Base-by-base conservation (phyloP, 129 eudicot genomes). In the Smallanthus sonchifolius region DNA sequence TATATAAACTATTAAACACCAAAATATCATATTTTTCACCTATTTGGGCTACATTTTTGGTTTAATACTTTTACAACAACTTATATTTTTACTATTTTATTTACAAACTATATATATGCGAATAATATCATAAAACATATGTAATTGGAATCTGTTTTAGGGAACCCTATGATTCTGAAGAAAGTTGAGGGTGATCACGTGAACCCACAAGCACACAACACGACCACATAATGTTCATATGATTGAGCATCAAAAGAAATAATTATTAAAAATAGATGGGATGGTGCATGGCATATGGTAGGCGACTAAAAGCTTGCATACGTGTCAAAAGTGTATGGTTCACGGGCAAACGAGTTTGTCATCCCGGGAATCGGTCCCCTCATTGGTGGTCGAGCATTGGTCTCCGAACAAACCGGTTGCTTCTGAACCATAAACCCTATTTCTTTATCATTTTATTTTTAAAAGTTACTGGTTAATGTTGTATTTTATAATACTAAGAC, bases 281-380 rank as follows among this genome's bases (percentile, higher is more conserved):
- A 62, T 52, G n/a, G n/a, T n/a, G 13, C 2, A 8, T 55, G 34
- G 59, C n/a, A n/a, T n/a, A n/a, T n/a, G 28, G 59, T 5, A 6
- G 65, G 43, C 16, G 17, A 60, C 16, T 30, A 14, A 60, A 63
- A 64, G 48, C 44, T 64, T 7, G 48, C 48, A 64, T 64, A 64
- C 69, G 69, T 64, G 69, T 64, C 69, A 64, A 64, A 64, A 64
- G 69, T 16, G 30, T 37, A 64, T 64, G 69, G 69, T 64, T 64
- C 48, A 37, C 69, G 34, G 45, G 69, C 28, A 63, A 62, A 62
- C 67, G 4, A 11, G 17, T 60, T 45, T 62, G 45, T 34, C 42
- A 64, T 17, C 9, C 69, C 0, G 48, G 69, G 48, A 64, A 64
- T 64, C 69, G 69, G 69, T 64, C 48, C 69, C 69, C 69, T 15